These are phyloP conservation scores for Gnaphalium uliginosum DNA, from an alignment of 129 eudicot species.

Conservation along the genomic window DNA sequence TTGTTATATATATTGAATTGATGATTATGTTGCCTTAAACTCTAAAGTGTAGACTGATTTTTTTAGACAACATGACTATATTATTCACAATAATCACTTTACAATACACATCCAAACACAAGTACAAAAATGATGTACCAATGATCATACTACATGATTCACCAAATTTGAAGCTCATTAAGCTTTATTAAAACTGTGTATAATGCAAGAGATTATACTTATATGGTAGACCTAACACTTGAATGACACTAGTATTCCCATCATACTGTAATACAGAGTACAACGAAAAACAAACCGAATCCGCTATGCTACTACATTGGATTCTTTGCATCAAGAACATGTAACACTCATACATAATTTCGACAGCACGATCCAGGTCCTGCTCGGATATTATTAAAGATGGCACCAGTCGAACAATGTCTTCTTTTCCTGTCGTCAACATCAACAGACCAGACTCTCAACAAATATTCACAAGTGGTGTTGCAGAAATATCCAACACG, in stretches of 20 bases:
- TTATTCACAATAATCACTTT: background rate
- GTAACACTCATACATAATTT: constrained; percentile 54
- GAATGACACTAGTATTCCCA: background rate
- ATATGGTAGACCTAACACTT: background rate
- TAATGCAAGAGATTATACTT: background rate
- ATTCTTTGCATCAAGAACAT: constrained; percentile 56
- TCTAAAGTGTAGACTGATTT: background rate
- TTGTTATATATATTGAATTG: background rate
- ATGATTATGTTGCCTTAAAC: background rate
- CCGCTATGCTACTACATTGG: background rate
- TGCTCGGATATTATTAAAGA: constrained; percentile 64
- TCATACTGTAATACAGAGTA: background rate
- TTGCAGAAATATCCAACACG: constrained; percentile 77
- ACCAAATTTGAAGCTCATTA: background rate
- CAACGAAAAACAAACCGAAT: background rate
- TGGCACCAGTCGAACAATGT: constrained; percentile 75
- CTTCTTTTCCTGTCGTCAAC: constrained; percentile 85
- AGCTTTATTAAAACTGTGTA: background rate
- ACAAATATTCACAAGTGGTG: constrained; percentile 69
- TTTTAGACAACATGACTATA: background rate
- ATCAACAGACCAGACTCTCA: constrained; percentile 61
- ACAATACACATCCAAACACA: background rate
- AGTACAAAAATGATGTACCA: background rate
- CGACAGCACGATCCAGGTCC: constrained; percentile 63
- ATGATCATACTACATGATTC: background rate